Conservation (phyloP, 192 early-diverging fungal genomes). For the Mortierella hygrophila region DNA sequence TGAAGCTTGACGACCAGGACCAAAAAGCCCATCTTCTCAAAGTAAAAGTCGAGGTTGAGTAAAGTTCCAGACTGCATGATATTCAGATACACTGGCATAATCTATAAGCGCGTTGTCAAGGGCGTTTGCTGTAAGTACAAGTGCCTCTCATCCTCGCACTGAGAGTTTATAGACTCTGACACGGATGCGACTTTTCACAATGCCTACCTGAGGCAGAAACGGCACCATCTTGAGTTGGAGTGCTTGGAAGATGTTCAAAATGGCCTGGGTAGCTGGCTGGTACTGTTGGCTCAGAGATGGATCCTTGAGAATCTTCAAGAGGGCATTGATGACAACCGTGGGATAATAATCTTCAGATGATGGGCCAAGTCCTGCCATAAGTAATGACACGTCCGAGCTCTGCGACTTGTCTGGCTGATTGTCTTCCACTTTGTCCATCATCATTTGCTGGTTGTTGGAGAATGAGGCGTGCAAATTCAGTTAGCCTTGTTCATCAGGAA, state of each 20-base stretch:
- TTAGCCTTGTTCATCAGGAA: neutral
- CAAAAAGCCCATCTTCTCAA: conserved; percentile 87
- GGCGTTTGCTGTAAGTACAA: neutral
- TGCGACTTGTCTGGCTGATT: conserved; percentile 63
- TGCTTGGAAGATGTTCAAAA: conserved; percentile 95
- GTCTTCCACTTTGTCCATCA: conserved; percentile 62
- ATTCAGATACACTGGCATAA: conserved; percentile 90
- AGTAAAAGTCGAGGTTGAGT: conserved; percentile 89
- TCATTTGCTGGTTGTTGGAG: conserved; percentile 55
- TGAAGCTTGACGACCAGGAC: conserved; percentile 90
- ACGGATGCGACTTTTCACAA: neutral
- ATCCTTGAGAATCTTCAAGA: conserved; percentile 91
- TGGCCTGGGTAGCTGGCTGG: conserved; percentile 87
- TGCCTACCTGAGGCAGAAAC: conserved; percentile 82
- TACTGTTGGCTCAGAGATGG: conserved; percentile 85
- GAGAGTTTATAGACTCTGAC: neutral
- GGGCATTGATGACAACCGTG: conserved; percentile 87
- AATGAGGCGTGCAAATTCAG: neutral
- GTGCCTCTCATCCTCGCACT: neutral
- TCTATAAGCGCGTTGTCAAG: conserved; percentile 56
- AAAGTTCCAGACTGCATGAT: conserved; percentile 88
- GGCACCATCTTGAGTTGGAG: conserved; percentile 89
- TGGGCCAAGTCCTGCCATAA: conserved; percentile 78
- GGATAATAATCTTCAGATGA: conserved; percentile 93
- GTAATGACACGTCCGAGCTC: conserved; percentile 66